A percentile compares a stretch with the other conserved stretches of the same genome.
These are phyloP conservation scores for Linum lewisii DNA, from an alignment of 345 rosid genomes.

Conservation along the genomic window DNA sequence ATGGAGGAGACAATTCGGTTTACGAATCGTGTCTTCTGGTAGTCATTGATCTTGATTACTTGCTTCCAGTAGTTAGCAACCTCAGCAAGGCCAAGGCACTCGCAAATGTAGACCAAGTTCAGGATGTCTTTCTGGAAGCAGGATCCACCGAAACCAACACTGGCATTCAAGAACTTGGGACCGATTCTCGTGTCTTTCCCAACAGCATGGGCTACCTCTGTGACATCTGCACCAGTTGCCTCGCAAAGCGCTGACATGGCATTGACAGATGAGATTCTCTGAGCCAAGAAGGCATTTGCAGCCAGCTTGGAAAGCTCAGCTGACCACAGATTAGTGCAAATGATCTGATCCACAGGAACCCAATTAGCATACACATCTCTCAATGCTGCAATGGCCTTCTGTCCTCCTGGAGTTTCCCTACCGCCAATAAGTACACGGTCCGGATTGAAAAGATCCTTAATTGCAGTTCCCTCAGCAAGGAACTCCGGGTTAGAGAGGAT, in stretches of 20 bases:
- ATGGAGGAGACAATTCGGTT: constrained; percentile 79
- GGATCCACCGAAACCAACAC: constrained; percentile 89
- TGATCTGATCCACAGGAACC: constrained; percentile 73
- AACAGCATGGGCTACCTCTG: constrained; percentile 66
- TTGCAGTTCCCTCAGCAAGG: constrained; percentile 95
- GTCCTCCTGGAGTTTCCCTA: constrained; percentile 85
- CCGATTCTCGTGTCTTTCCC: constrained; percentile 79
- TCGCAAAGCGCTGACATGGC: constrained; percentile 94
- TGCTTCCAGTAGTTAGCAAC: constrained; percentile 95
- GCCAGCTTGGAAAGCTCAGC: constrained; percentile 96
- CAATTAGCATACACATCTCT: constrained; percentile 74
- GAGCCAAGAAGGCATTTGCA: constrained; percentile 88
- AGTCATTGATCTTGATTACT: constrained; percentile 87
- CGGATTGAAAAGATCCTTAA: constrained; percentile 56
- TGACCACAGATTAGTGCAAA: constrained; percentile 89
- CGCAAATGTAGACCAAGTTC: constrained; percentile 83
- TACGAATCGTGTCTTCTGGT: constrained; percentile 77
- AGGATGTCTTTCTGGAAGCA: constrained; percentile 88
- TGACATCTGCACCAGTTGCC: constrained; percentile 78
- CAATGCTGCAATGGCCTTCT: constrained; percentile 63
- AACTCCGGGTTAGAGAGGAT: constrained; percentile 92
- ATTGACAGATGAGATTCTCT: constrained; percentile 82
- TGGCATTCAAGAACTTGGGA: constrained; percentile 74
- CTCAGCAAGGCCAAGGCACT: constrained; percentile 89
- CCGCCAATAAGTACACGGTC: constrained; percentile 91